These are phyloP conservation scores for Tilletia walkeri DNA, from an alignment of 1,284 basidiomycete species.

Conservation along the genomic window DNA sequence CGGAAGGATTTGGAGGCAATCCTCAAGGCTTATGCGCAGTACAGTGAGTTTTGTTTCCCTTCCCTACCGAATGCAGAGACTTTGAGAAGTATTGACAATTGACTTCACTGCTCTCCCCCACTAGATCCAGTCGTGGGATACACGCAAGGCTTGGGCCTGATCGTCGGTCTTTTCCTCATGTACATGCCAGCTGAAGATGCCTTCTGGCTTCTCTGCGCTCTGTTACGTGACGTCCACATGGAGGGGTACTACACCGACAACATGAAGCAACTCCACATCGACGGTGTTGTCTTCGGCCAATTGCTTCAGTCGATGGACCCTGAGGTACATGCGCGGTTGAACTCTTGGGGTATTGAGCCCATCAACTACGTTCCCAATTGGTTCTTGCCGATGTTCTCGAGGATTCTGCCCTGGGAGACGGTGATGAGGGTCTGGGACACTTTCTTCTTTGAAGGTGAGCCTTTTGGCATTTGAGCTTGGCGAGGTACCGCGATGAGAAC, in stretches of 20 bases:
- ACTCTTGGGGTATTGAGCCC: constrained; percentile 40
- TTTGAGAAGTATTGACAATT: neutral
- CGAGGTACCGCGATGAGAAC: neutral
- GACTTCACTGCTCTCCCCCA: too few species aligned
- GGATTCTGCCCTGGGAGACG: constrained; percentile 73
- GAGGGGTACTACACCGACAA: constrained; percentile 68
- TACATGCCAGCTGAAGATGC: constrained; percentile 85
- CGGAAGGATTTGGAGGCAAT: constrained; percentile 48
- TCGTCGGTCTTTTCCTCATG: constrained; percentile 75
- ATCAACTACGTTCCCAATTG: constrained; percentile 52
- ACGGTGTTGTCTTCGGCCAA: constrained; percentile 73
- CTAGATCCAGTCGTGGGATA: constrained; percentile 57
- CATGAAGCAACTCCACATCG: constrained; percentile 74
- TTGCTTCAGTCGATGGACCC: constrained; percentile 71
- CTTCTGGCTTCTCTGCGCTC: constrained; percentile 74
- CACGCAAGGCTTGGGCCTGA: constrained; percentile 67
- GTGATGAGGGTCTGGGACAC: constrained; percentile 81
- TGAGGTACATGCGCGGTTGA: constrained; percentile 48
- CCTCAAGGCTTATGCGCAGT: constrained; percentile 57
- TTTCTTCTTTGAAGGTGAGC: constrained; percentile 76
- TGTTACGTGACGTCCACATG: constrained; percentile 65
- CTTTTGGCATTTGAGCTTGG: neutral
- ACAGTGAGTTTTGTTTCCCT: constrained; percentile 54
- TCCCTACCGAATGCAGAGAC: neutral
- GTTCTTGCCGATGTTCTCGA: constrained; percentile 66